Percentiles rank a stretch among this genome's conserved stretches.
These are phyloP conservation scores for Celoporthe dispersa DNA, from an alignment of 2,329 filamentous ascomycete genomes.

Conservation along the genomic window DNA sequence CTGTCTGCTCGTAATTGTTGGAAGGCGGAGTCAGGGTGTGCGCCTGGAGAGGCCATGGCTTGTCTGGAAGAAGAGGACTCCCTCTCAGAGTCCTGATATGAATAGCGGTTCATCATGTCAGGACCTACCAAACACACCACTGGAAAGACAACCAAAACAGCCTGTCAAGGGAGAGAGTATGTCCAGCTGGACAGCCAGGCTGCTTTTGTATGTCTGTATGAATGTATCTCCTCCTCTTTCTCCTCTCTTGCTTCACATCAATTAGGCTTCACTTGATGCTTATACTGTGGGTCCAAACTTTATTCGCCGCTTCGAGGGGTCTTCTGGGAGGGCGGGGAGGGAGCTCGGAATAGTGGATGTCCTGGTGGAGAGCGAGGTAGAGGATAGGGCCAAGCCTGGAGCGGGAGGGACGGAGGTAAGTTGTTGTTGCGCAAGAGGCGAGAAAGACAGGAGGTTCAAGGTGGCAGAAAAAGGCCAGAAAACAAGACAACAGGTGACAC, in stretches of 20 bases:
- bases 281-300: not conserved
- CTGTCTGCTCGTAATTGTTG: constrained; percentile 41
- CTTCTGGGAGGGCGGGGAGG: not conserved
- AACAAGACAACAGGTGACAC: not conserved
- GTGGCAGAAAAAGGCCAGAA: not conserved
- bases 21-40: constrained; percentile 46
- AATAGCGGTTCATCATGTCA: not conserved
- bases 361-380: not conserved
- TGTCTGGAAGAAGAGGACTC: constrained; percentile 17
- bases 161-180: not conserved
- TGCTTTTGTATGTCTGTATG: not conserved
- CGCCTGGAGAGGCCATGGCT: constrained; percentile 32
- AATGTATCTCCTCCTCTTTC: not conserved
- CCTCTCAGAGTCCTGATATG: not conserved
- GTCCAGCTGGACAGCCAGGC: not conserved
- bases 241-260: not conserved
- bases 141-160: not conserved
- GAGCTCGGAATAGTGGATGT: not conserved
- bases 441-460: not conserved
- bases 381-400: not conserved
- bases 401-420: not conserved
- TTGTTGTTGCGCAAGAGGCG: not conserved
- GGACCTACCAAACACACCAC: not conserved
- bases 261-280: not conserved
- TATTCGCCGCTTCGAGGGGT: not conserved